These are phyloP conservation scores for Yarrowia divulgata DNA, from an alignment of 805 yeast genomes.

Conservation along the genomic window DNA sequence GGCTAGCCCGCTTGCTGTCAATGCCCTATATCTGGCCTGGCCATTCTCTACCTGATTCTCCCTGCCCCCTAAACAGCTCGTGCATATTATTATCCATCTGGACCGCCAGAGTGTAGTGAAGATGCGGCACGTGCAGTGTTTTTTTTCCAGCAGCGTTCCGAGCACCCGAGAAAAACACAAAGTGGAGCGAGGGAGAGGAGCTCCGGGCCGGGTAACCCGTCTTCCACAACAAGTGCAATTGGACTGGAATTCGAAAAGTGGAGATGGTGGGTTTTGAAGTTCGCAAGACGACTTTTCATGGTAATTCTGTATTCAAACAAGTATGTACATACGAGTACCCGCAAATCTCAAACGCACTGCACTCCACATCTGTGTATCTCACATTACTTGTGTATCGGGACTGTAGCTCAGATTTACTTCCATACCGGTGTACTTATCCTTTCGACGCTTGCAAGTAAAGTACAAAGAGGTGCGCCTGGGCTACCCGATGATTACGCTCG, in stretches of 20 bases:
- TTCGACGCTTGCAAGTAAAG: constrained; percentile 13
- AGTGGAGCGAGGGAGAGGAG: background rate
- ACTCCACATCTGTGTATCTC: constrained; percentile 14
- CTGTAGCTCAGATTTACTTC: constrained; percentile 30
- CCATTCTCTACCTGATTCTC: no score
- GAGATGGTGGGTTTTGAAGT: background rate
- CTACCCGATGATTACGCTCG: constrained; percentile 12
- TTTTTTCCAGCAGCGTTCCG: constrained; percentile 25
- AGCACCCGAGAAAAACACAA: constrained; percentile 37
- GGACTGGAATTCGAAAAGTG: background rate
- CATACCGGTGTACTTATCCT: constrained; percentile 7
- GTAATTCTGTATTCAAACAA: no score
- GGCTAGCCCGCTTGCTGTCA: no score
- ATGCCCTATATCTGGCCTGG: no score
- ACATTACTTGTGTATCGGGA: background rate
- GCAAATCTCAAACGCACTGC: no score
- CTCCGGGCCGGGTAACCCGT: constrained; percentile 14
- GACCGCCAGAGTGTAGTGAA: constrained; percentile 33
- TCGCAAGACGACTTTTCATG: no score
- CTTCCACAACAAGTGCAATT: no score
- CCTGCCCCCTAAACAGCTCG: background rate
- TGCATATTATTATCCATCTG: constrained; percentile 31
- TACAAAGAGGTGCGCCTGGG: constrained; percentile 32
- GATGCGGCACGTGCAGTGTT: constrained; percentile 37
- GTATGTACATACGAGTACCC: no score